phyloP scores from a whole-genome alignment of 805 yeast species.

The Tetrapisispora fleetii region DNA sequence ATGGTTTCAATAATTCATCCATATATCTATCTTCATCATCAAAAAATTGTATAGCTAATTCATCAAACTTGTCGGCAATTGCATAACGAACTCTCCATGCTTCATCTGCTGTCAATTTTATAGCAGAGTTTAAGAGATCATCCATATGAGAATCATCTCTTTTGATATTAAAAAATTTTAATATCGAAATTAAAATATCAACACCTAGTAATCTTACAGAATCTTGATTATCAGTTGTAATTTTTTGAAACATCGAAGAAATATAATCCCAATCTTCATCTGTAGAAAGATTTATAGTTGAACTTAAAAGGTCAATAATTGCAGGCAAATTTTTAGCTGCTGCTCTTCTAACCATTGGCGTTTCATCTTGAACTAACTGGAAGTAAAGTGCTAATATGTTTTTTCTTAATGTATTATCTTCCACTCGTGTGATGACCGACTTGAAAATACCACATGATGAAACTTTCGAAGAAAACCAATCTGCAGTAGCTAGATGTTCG shows the following conservation, averaged over 20 bases:
- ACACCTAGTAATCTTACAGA: slow-evolving; percentile 85
- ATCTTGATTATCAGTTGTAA: slow-evolving; percentile 84
- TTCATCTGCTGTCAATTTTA: slow-evolving; percentile 71
- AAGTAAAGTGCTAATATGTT: slow-evolving; percentile 58
- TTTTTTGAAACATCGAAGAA: slow-evolving; percentile 68
- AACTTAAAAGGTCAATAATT: slow-evolving; percentile 51
- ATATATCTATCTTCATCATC: slow-evolving; percentile 42
- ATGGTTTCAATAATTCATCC: slow-evolving; percentile 43
- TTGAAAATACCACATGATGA: slow-evolving; percentile 86
- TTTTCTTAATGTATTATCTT: slow-evolving; percentile 41
- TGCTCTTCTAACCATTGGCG: slow-evolving; percentile 96
- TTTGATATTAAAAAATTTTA: slow-evolving; percentile 53
- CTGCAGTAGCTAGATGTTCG: slow-evolving; percentile 69
- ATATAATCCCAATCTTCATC: slow-evolving; percentile 68
- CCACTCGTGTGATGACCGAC: slow-evolving; percentile 50
- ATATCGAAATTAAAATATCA: slow-evolving; percentile 76
- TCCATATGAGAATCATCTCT: slow-evolving; percentile 49
- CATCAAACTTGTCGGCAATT: slow-evolving; percentile 89
- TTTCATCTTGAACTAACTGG: slow-evolving; percentile 75
- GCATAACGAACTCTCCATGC: slow-evolving; percentile 98
- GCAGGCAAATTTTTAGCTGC: slow-evolving; percentile 80
- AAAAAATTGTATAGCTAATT: slow-evolving; percentile 56
- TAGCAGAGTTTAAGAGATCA: slow-evolving; percentile 54
- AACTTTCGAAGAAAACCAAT: slow-evolving; percentile 90
- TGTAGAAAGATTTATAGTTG: slow-evolving; percentile 35